A percentile compares a stretch with the other conserved stretches of the same genome.
phyloP scores from a whole-genome alignment of 2,329 filamentous ascomycete species.

The Hypomyces perniciosus region DNA sequence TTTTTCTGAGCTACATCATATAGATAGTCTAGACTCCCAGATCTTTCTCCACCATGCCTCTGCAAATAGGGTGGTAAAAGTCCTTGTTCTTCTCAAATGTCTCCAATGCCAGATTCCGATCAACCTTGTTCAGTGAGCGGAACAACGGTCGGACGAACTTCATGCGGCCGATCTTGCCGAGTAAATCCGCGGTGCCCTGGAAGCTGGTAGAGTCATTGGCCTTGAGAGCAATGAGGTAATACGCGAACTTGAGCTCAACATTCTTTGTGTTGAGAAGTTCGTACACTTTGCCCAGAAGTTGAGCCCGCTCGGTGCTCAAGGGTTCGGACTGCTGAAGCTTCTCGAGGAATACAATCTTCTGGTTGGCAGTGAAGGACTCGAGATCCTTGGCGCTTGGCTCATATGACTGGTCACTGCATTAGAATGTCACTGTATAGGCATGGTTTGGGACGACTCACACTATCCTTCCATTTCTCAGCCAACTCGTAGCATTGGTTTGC shows the following conservation, averaged over 20 bases:
- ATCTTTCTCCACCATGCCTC: slow-evolving; percentile 80
- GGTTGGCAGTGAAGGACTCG: slow-evolving; percentile 71
- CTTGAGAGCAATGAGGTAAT: slow-evolving; percentile 71
- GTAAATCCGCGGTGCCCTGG: slow-evolving; percentile 62
- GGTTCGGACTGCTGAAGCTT: slow-evolving; percentile 59
- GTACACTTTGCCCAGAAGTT: slow-evolving; percentile 69
- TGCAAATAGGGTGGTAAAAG: slow-evolving; percentile 95
- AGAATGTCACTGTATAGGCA: slow-evolving; percentile 11
- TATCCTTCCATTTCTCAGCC: slow-evolving; percentile 71
- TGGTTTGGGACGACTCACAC: slow-evolving; percentile 35
- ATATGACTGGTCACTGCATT: slow-evolving; percentile 43
- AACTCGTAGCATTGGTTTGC: slow-evolving; percentile 81
- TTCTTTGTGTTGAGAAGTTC: slow-evolving; percentile 70
- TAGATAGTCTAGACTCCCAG: slow-evolving; percentile 38
- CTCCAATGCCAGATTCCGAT: slow-evolving; percentile 66
- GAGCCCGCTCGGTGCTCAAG: slow-evolving; percentile 59
- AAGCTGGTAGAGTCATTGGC: slow-evolving; percentile 66
- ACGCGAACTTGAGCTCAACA: slow-evolving; percentile 77
- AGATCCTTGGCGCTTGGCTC: slow-evolving; percentile 64
- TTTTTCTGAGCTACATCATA: not conserved
- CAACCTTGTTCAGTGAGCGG: slow-evolving; percentile 65
- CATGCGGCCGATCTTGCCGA: slow-evolving; percentile 86
- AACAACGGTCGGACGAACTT: slow-evolving; percentile 92
- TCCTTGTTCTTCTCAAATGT: slow-evolving; percentile 84
- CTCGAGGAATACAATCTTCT: slow-evolving; percentile 87